Evolutionary conservation across 495 filamentous ascomycete species (phyloP), one percentile per base, ranked within the genome.

Genomic region (Penicillium goetzii): DNA sequence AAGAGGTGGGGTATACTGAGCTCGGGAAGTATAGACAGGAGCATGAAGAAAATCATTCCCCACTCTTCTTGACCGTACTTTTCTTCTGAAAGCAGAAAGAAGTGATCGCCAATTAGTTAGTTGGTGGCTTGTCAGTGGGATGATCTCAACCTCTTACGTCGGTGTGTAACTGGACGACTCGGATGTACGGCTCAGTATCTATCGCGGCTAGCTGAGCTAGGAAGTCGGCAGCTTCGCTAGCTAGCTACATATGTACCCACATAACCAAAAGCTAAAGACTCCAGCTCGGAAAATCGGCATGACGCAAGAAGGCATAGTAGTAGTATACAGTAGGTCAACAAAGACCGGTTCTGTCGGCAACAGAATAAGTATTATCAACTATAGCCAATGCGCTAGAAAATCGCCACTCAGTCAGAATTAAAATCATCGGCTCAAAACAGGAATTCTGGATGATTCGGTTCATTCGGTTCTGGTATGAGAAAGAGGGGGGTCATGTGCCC

Each of bases 11-110:
- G 43, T 25, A 47, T 14, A n/a, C n/a, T 8, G 4, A 19, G 21
- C 45, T 26, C 26, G 23, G 23, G 45, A 49, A 49, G 5, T 26
- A 49, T 49, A 26, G 45, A 25, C 23, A 15, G 45, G 14, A 51
- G 25, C 4, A 51, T 51, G 23, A 51, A 26, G 47, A 30, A 51
- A 51, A 28, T 51, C 47, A 30, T 51, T 51, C 25, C 15, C 26
- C 15, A 30, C 23, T 51, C n/a, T 51, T 25, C 9, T 25, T 26
- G 45, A 49, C 23, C 11, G 6, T 12, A 7, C 9, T 7, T 3
- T 32, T 32, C 30, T 32, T 3, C 5, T 32, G 2, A 32, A 3
- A n/a, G 9, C 15, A 11, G 36, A 5, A 9, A 23, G 17, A 8
- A 9, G 3, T 30, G 47, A 51, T 51, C 47, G 47, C 12, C 47